Conservation (phyloP, 805 yeast species). For the Nakazawaea sp. region DNA sequence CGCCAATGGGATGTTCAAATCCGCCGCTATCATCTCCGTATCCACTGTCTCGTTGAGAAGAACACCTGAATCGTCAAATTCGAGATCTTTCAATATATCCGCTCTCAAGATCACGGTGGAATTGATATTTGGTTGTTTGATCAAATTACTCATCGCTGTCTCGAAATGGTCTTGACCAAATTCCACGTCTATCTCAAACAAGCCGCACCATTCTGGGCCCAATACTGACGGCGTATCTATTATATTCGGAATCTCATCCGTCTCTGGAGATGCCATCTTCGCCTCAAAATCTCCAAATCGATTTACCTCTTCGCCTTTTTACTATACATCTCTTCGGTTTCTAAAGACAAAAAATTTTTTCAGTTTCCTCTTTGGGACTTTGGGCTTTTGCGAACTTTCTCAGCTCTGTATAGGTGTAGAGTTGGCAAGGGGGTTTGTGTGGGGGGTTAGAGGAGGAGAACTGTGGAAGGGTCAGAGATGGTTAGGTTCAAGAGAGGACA, state of each 20-base stretch:
- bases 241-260: slow-evolving; percentile 29
- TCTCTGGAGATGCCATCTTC: too few species aligned
- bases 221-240: slow-evolving; percentile 33
- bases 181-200: slow-evolving; percentile 41
- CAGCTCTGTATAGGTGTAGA: too few species aligned
- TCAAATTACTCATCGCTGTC: slow-evolving; percentile 71
- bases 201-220: slow-evolving; percentile 59
- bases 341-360: too few species aligned
- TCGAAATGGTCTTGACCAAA: slow-evolving; percentile 55
- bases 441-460: too few species aligned
- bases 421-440: too few species aligned
- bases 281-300: too few species aligned
- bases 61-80: slow-evolving; percentile 25
- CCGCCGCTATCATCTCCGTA: slow-evolving; percentile 19
- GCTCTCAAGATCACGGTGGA: slow-evolving; percentile 89
- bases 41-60: slow-evolving; percentile 19
- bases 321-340: too few species aligned
- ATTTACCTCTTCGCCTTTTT: too few species aligned
- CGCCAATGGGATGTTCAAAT: slow-evolving; percentile 27
- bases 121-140: slow-evolving; percentile 81
- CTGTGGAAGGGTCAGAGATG: too few species aligned
- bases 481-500: too few species aligned
- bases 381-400: too few species aligned
- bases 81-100: slow-evolving; percentile 57
- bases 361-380: too few species aligned